Percentiles rank a stretch among this genome's conserved stretches.
These are phyloP conservation scores for Cordyceps militaris DNA, from an alignment of 2,329 filamentous ascomycete species.

Conservation along the genomic window DNA sequence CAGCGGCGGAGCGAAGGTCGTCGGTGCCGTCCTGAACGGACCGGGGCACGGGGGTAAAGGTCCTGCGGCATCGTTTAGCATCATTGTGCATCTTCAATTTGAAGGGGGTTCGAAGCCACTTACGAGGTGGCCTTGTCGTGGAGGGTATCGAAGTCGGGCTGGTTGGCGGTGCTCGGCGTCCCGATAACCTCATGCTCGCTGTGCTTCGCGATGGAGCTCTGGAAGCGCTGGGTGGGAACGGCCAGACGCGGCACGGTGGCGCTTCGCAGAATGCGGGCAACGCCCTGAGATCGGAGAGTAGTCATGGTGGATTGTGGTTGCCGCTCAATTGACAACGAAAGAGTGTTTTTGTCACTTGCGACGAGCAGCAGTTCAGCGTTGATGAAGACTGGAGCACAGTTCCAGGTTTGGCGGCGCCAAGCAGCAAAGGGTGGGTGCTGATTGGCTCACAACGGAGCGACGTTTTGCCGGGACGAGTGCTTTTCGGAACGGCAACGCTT, in stretches of 20 bases:
- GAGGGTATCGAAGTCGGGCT: constrained; percentile 73
- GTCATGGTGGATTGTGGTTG: constrained; percentile 44
- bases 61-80: constrained; percentile 41
- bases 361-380: not conserved
- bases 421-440: constrained; percentile 23
- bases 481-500: constrained; percentile 35
- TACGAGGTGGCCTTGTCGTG: constrained; percentile 91
- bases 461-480: constrained; percentile 41
- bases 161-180: constrained; percentile 44
- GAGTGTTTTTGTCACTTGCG: not conserved
- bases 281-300: constrained; percentile 52
- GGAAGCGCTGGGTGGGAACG: constrained; percentile 43
- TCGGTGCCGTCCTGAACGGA: constrained; percentile 88
- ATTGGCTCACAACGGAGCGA: constrained; percentile 37
- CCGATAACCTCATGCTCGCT: constrained; percentile 20
- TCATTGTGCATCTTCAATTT: not conserved
- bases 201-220: constrained; percentile 41
- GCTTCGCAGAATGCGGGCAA: constrained; percentile 45
- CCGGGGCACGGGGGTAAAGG: constrained; percentile 86
- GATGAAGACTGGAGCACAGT: constrained; percentile 3
- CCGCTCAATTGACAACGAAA: constrained; percentile 10
- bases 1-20: constrained; percentile 69
- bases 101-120: constrained; percentile 13
- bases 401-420: not conserved
- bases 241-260: constrained; percentile 32